Percentiles rank a stretch among this genome's conserved stretches.
These are phyloP conservation scores for Apiotrichum laibachii DNA, from an alignment of 1,284 basidiomycete species.

Conservation along the genomic window DNA sequence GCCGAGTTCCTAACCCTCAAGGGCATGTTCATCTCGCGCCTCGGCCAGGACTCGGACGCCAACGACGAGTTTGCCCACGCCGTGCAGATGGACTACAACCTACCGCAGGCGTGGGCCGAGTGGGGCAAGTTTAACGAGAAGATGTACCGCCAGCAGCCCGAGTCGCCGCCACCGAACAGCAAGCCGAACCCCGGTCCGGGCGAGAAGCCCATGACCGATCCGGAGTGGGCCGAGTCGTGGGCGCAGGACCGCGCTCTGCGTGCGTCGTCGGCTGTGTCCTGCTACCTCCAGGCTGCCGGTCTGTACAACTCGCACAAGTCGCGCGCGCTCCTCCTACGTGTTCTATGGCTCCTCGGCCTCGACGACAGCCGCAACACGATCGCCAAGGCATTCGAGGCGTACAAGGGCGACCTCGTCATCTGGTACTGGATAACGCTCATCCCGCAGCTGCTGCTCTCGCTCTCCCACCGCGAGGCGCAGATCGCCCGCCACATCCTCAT, in stretches of 20 bases:
- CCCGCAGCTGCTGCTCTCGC: constrained; percentile 87
- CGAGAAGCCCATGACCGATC: constrained; percentile 69
- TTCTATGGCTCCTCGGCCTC: constrained; percentile 93
- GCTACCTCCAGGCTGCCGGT: constrained; percentile 96
- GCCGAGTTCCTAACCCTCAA: constrained; percentile 99
- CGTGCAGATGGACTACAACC: constrained; percentile 90
- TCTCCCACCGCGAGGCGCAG: constrained; percentile 87
- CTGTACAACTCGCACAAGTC: constrained; percentile 94
- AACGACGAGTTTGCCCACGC: constrained; percentile 90
- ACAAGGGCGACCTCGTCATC: constrained; percentile 92
- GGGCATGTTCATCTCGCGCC: constrained; percentile 95
- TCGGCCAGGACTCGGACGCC: constrained; percentile 85
- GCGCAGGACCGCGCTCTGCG: constrained; percentile 57
- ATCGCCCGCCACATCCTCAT: constrained; percentile 87
- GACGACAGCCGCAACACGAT: constrained; percentile 74
- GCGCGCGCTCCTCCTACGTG: constrained; percentile 83
- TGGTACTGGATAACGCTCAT: constrained; percentile 99
- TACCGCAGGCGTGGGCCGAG: constrained; percentile 97
- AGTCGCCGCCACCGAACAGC: constrained; percentile 31
- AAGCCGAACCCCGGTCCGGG: constrained; percentile 47
- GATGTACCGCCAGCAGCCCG: constrained; percentile 63
- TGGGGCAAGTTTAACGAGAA: constrained; percentile 96
- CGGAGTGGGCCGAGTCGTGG: constrained; percentile 44
- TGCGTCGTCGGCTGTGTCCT: constrained; percentile 91
- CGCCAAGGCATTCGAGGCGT: constrained; percentile 88